phyloP scores from a whole-genome alignment of 192 early-diverging fungal genomes.

The Umbelopsis vinacea region DNA sequence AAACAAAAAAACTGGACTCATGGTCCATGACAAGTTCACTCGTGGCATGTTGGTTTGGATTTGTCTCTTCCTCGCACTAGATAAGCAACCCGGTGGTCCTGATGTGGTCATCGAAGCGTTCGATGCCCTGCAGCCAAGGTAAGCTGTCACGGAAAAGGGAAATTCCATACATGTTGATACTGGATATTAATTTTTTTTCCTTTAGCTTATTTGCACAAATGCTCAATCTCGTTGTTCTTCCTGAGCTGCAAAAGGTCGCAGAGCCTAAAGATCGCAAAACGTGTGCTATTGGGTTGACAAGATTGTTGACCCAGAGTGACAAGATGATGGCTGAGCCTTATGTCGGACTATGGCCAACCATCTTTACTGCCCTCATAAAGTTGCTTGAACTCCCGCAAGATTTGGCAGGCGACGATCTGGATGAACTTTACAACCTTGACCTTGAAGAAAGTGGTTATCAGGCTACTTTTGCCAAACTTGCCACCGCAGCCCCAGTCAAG shows the following conservation, averaged over 20 bases:
- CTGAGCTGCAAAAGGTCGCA: constrained; percentile 62
- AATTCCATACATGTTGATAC: neutral
- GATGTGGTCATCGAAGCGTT: constrained; percentile 62
- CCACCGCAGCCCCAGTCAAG: constrained; percentile 66
- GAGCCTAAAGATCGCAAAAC: constrained; percentile 65
- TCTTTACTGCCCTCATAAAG: constrained; percentile 54
- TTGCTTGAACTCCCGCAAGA: constrained; percentile 65
- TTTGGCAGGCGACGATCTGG: constrained; percentile 52
- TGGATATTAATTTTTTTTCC: neutral
- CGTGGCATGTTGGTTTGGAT: constrained; percentile 72
- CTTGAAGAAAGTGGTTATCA: constrained; percentile 86
- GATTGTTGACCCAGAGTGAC: constrained; percentile 60
- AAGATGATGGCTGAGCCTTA: constrained; percentile 60
- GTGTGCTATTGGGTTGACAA: constrained; percentile 65
- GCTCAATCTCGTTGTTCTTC: constrained; percentile 64
- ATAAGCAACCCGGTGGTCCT: constrained; percentile 61
- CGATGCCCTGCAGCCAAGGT: constrained; percentile 65
- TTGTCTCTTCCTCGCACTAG: constrained; percentile 63
- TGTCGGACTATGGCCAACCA: constrained; percentile 53
- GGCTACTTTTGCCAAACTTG: constrained; percentile 79
- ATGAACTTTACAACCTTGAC: constrained; percentile 71
- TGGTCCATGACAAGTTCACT: constrained; percentile 58
- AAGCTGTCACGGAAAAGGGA: constrained; percentile 7
- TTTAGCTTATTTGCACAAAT: constrained; percentile 69
- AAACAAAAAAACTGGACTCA: constrained; percentile 31